Evolutionary conservation across 1,139 yeast species (phyloP), one percentile per base, ranked within the genome.

Genomic region (Hyphopichia buzzinii): DNA sequence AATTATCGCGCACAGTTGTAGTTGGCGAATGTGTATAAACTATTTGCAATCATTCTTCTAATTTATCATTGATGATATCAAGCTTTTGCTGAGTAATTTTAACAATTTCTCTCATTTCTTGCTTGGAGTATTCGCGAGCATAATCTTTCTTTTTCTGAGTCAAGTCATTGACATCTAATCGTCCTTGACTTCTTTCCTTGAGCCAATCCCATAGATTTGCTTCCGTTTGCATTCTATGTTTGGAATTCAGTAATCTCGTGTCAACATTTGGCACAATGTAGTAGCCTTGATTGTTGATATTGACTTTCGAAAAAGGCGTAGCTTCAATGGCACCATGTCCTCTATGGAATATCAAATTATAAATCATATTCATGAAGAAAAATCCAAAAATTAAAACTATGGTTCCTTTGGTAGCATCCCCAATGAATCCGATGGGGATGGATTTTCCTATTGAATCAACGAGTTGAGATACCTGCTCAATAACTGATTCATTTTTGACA

Each of bases 121-220:
- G 83, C 23, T 59, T 50, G 26, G 66, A 55, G 44, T 66, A 67
- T 6, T 24, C 13, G 15, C 17, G 24, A 4, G 28, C n/a, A 23
- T 23, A 33, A 25, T 44, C 40, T 41, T 39, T 33, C 10, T 27
- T 25, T 6, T 33, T 36, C 8, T 33, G 28, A 14, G 25, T 26
- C 14, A 31, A 31, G 12, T 23, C 12, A 16, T 27, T 15, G 8
- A 52, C 38, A 10, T 49, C 41, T n/a, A 57, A 36, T 26, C 49
- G 45, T 24, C 56, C 50, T 4, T 54, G 59, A 34, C 72, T 72
- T 35, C 85, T 71, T 31, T 74, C 75, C 38, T 79, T 77, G 30
- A 88, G 72, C 96, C 96, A 89, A 35, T 78, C 73, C 96, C 96
- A 89, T 39, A 89, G 58, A 29, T 75, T 74, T 27, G 74, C 72